Percentiles rank a stretch among this genome's conserved stretches.
These are phyloP conservation scores for Panicum virgatum DNA, from an alignment of 202 grass and related monocot species.

Conservation along the genomic window DNA sequence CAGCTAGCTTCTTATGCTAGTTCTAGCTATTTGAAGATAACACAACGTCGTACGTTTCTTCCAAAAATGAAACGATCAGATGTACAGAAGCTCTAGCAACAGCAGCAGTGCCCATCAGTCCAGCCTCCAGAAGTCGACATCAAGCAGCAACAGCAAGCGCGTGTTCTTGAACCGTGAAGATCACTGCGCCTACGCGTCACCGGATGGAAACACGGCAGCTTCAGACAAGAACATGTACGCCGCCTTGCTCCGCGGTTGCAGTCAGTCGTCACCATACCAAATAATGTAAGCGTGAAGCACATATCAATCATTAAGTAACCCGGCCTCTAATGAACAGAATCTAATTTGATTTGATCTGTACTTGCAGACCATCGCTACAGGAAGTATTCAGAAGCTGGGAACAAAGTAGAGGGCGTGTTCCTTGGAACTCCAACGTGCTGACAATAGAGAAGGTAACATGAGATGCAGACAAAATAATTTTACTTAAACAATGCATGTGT, in stretches of 20 bases:
- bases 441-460: constrained; percentile 39
- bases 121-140: constrained; percentile 19
- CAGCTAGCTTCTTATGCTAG: background rate
- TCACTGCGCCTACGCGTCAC: constrained; percentile 20
- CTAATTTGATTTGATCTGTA: background rate
- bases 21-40: constrained; percentile 9
- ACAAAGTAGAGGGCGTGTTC: constrained; percentile 31
- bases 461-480: constrained; percentile 6
- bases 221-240: constrained; percentile 30
- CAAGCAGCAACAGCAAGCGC: constrained; percentile 31
- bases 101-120: constrained; percentile 15
- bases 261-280: constrained; percentile 23
- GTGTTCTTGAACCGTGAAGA: constrained; percentile 18
- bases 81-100: constrained; percentile 50
- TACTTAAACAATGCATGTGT: background rate
- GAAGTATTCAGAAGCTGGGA: constrained; percentile 45
- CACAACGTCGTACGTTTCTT: background rate
- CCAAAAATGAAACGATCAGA: background rate
- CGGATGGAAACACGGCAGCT: constrained; percentile 22
- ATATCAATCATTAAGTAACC: background rate
- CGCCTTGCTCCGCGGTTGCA: background rate
- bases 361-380: constrained; percentile 38
- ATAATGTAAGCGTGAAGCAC: constrained; percentile 40
- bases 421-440: constrained; percentile 13
- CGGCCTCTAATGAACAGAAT: background rate